A percentile compares a stretch with the other conserved stretches of the same genome.
Evolutionary conservation across 192 early-diverging fungal genomes (phyloP).

Genomic region (Dissophora globulifera): DNA sequence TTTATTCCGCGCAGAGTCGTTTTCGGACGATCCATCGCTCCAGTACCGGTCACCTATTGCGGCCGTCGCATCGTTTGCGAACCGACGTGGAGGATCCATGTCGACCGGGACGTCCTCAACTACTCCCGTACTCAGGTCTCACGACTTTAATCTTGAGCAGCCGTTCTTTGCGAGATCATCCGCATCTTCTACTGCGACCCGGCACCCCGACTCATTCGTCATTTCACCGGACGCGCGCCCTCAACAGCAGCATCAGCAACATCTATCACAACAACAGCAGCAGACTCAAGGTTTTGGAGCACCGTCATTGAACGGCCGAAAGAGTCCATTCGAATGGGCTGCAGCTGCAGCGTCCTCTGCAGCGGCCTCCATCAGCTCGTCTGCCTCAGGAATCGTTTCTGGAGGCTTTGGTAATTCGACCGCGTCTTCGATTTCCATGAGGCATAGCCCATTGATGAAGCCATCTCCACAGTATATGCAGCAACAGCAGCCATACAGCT

Average conservation of each 20-base stretch:
- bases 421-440: background rate
- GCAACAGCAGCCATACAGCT: conserved; percentile 3
- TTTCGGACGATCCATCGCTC: conserved; percentile 37
- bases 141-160: background rate
- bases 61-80: background rate
- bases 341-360: conserved; percentile 36
- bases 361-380: conserved; percentile 27
- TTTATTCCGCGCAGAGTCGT: conserved; percentile 31
- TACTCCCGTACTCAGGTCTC: background rate
- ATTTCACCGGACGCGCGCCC: background rate
- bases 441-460: conserved; percentile 8
- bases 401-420: conserved; percentile 31
- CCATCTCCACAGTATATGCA: background rate
- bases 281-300: background rate
- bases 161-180: background rate
- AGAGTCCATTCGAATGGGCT: conserved; percentile 52
- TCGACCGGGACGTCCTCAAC: background rate
- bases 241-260: conserved; percentile 5
- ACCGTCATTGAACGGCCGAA: conserved; percentile 19
- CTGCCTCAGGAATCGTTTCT: conserved; percentile 37
- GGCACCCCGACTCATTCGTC: background rate
- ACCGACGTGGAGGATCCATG: background rate
- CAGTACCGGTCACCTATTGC: conserved; percentile 30
- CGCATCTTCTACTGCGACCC: background rate
- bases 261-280: background rate